Base-by-base conservation (phyloP, 192 early-diverging fungal genomes). In the Gigaspora rosea region DNA sequence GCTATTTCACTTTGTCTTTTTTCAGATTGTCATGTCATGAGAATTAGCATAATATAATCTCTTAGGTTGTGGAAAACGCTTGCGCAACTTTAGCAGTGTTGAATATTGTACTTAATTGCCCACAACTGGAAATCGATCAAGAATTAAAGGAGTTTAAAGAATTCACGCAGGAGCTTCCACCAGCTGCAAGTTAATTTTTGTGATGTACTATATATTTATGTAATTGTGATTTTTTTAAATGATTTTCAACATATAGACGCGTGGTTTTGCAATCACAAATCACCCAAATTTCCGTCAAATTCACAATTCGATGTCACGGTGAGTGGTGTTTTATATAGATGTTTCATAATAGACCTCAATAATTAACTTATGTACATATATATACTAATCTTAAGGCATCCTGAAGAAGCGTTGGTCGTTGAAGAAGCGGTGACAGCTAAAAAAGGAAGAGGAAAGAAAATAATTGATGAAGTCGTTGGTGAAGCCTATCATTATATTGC, bases 61-160 rank as follows among this genome's bases (percentile, higher is more conserved):
- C 12, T 27, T 83, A 92, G 82, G 80, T 92, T 1, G 84, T 91
- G 57, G 80, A 89, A 46, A 90, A 92, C 75, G 92, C 91, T 1
- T 93, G 91, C 76, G 89, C 92, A 10, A 91, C 90, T 8, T 88
- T 92, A 77, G 92, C 91, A 13, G 84, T 93, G 68, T 79, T 93
- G 35, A 87, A 85, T 10, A 82, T 93, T 10, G 76, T 92, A 63
- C 76, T 93, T 15, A 92, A 93, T 76, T 83, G 81, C 62, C 59
- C 59, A 6, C 47, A 77, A 46, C 46, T 93, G 41, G 88, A 92
- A 54, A 80, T 93, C 49, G 89, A 89, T 51, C 77, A 81, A 68
- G 82, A 82, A 11, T 77, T 93, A 52, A 65, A 16, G 10, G 79
- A 89, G 20, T 91, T 92, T 51, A 86, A 86, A 67, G 82, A 89